These are phyloP conservation scores for Stylosanthes scabra DNA, from an alignment of 331 rosid genomes.

Conservation along the genomic window DNA sequence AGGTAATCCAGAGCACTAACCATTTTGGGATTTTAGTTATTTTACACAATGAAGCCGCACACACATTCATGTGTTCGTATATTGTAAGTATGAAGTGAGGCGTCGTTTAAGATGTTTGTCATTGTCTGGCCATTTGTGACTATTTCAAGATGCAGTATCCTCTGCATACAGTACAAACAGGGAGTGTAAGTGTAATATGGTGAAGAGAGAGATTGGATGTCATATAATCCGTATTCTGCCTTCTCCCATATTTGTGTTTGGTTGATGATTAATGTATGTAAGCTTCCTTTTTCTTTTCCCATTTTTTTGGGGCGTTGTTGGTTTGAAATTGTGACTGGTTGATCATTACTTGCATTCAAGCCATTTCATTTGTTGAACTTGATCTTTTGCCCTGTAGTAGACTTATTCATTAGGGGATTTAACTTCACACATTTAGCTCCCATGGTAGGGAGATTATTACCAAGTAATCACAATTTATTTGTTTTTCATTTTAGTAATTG, in stretches of 20 bases:
- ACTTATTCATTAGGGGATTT: background rate
- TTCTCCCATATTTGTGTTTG: background rate
- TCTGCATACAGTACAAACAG: slow-evolving; percentile 25
- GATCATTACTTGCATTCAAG: slow-evolving; percentile 11
- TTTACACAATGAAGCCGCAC: slow-evolving; percentile 26
- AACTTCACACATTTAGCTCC: background rate
- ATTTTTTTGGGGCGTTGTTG: no score
- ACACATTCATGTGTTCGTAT: slow-evolving; percentile 2
- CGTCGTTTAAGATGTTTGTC: slow-evolving; percentile 20
- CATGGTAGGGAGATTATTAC: background rate
- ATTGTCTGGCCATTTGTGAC: slow-evolving; percentile 34
- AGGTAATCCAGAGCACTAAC: slow-evolving; percentile 17
- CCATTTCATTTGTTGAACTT: background rate
- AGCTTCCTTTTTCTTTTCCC: no score
- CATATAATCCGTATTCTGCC: slow-evolving; percentile 5
- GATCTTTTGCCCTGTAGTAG: background rate
- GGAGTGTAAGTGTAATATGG: background rate
- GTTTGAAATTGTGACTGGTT: no score
- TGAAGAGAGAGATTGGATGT: slow-evolving; percentile 11
- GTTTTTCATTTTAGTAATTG: background rate
- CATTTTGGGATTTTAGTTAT: background rate
- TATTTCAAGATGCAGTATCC: slow-evolving; percentile 3
- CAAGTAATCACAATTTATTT: background rate
- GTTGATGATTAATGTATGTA: slow-evolving; percentile 9
- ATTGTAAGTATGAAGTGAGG: slow-evolving; percentile 29